A percentile compares a stretch with the other conserved stretches of the same genome.
phyloP scores from a whole-genome alignment of 306 rosid genomes.

The Castanopsis chinensis region DNA sequence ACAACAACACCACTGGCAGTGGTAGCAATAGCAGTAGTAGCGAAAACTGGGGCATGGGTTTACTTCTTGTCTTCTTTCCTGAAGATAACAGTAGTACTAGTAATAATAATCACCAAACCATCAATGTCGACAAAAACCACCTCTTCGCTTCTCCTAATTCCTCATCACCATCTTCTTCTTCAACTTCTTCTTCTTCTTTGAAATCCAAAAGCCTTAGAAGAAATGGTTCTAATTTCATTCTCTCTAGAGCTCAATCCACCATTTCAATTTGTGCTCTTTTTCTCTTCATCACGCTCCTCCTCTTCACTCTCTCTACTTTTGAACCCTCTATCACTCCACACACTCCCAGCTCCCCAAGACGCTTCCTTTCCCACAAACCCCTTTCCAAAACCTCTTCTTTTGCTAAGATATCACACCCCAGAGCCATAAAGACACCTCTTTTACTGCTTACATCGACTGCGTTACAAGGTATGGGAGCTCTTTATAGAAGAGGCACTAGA shows the following conservation, averaged over 20 bases:
- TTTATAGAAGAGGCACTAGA: conserved; percentile 63
- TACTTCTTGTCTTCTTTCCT: conserved; percentile 68
- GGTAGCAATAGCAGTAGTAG: not conserved
- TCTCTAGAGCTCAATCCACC: conserved; percentile 68
- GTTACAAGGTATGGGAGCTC: conserved; percentile 74
- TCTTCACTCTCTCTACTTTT: conserved; percentile 84
- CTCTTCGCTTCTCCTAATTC: conserved; percentile 17
- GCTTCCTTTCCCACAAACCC: conserved; percentile 30
- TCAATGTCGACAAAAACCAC: conserved; percentile 26
- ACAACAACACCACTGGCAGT: not conserved
- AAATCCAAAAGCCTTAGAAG: conserved; percentile 14
- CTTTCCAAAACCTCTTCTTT: not conserved
- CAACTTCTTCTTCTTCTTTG: conserved; percentile 13
- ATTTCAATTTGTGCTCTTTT: conserved; percentile 75
- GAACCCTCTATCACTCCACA: conserved; percentile 40
- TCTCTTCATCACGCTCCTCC: conserved; percentile 68
- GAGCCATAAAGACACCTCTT: not conserved
- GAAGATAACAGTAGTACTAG: conserved; percentile 26
- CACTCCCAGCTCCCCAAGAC: conserved; percentile 24
- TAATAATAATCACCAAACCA: conserved; percentile 8
- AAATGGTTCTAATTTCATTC: conserved; percentile 30
- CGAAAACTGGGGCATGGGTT: conserved; percentile 58
- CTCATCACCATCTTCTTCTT: conserved; percentile 8
- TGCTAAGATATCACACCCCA: not conserved
- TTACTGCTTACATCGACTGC: conserved; percentile 28